Conservation (phyloP, 805 yeast species). For the Sugiyamaella boreocaroliniensis region DNA sequence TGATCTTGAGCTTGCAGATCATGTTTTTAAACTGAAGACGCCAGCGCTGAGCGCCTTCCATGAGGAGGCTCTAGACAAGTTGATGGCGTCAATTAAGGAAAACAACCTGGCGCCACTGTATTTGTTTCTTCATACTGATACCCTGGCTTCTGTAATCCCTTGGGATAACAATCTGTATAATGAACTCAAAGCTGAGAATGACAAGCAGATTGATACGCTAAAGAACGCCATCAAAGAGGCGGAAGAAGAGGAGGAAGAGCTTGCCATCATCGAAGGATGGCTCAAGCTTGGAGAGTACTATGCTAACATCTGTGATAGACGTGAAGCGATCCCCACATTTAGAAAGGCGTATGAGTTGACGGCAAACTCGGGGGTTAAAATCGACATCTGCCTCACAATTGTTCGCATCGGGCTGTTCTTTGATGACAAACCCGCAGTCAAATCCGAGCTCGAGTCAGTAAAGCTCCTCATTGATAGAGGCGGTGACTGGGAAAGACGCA, state of each 20-base stretch:
- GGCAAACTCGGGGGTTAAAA: slow-evolving; percentile 83
- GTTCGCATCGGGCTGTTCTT: slow-evolving; percentile 86
- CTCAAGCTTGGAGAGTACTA: slow-evolving; percentile 81
- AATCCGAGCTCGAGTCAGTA: slow-evolving; percentile 66
- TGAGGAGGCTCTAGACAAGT: slow-evolving; percentile 39
- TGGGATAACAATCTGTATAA: slow-evolving; percentile 60
- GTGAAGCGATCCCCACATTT: slow-evolving; percentile 59
- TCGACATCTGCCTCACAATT: slow-evolving; percentile 76
- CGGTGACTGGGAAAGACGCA: slow-evolving; percentile 99
- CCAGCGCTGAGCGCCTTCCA: slow-evolving; percentile 36
- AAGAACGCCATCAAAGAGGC: slow-evolving; percentile 41
- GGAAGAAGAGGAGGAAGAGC: slow-evolving; percentile 78
- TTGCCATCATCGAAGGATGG: slow-evolving; percentile 71
- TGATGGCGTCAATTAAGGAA: slow-evolving; percentile 48
- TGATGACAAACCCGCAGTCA: slow-evolving; percentile 64
- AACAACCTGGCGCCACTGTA: slow-evolving; percentile 80
- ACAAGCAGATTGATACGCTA: slow-evolving; percentile 43
- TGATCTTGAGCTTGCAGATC: slow-evolving; percentile 74
- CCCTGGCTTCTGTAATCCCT: slow-evolving; percentile 33
- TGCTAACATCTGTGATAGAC: slow-evolving; percentile 74
- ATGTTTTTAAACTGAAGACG: slow-evolving; percentile 55
- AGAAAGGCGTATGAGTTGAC: slow-evolving; percentile 70
- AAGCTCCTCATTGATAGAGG: slow-evolving; percentile 83
- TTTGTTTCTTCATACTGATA: slow-evolving; percentile 51
- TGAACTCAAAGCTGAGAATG: slow-evolving; percentile 46